A percentile compares a stretch with the other conserved stretches of the same genome.
phyloP scores from a whole-genome alignment of 768 basidiomycete genomes.

The Rhizopogon salebrosus region DNA sequence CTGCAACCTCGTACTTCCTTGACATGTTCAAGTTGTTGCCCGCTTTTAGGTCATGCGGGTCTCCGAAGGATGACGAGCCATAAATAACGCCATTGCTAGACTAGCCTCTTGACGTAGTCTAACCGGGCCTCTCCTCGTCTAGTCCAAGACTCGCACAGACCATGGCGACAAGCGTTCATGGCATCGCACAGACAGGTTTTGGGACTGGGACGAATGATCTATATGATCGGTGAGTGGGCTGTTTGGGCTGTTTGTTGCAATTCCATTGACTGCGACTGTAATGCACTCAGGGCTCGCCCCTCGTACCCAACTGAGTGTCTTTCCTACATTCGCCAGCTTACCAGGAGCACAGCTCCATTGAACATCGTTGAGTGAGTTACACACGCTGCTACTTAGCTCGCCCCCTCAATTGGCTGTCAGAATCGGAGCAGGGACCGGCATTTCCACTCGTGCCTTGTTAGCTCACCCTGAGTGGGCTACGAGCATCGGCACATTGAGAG shows the following conservation, averaged over 20 bases:
- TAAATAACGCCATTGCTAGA: too few relatives aligned
- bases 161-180: slow-evolving; percentile 46
- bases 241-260: slow-evolving; percentile 24
- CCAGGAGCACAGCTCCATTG: slow-evolving; percentile 35
- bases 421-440: slow-evolving; percentile 81
- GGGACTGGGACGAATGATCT: slow-evolving; percentile 77
- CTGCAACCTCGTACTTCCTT: too few relatives aligned
- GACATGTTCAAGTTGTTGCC: too few relatives aligned
- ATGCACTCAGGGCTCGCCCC: slow-evolving; percentile 66
- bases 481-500: slow-evolving; percentile 49
- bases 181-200: slow-evolving; percentile 66
- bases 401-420: slow-evolving; percentile 30
- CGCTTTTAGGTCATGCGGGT: too few relatives aligned
- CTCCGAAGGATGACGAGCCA: too few relatives aligned
- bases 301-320: slow-evolving; percentile 70
- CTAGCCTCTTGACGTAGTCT: too few relatives aligned
- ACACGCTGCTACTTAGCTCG: not conserved
- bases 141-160: not conserved
- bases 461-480: slow-evolving; percentile 53
- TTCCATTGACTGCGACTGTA: not conserved
- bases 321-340: slow-evolving; percentile 49
- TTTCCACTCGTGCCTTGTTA: slow-evolving; percentile 81
- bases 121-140: not conserved
- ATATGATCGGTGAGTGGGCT: slow-evolving; percentile 55
- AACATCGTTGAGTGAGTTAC: slow-evolving; percentile 65